These are phyloP conservation scores for Aspergillus cristatus DNA, from an alignment of 495 filamentous ascomycete species.

Conservation along the genomic window DNA sequence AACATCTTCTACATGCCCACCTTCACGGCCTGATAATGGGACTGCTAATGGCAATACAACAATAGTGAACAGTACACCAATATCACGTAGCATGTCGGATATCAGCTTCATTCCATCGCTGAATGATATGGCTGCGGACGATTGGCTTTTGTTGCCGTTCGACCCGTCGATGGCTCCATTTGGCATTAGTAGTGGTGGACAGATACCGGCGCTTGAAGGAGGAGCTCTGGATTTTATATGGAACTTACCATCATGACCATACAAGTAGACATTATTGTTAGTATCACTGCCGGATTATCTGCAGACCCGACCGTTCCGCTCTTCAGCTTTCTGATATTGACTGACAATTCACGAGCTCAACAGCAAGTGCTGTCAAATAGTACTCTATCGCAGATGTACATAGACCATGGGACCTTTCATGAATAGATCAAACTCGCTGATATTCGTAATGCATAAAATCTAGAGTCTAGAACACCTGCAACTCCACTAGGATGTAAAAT, in stretches of 20 bases:
- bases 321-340: too few species aligned
- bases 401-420: too few species aligned
- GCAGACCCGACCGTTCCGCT: too few species aligned
- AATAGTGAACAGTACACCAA: slow-evolving; percentile 12
- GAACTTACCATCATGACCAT: slow-evolving; percentile 34
- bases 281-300: too few species aligned
- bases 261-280: too few species aligned
- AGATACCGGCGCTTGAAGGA: slow-evolving; percentile 42
- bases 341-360: too few species aligned
- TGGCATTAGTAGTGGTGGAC: slow-evolving; percentile 31
- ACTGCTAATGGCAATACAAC: slow-evolving; percentile 20
- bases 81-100: slow-evolving; percentile 24
- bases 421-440: too few species aligned
- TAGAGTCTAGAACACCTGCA: too few species aligned
- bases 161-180: slow-evolving; percentile 48
- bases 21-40: slow-evolving; percentile 2
- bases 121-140: slow-evolving; percentile 34
- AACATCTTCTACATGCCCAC: slow-evolving; percentile 25
- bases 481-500: too few species aligned
- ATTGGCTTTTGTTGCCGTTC: slow-evolving; percentile 45
- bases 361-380: too few species aligned
- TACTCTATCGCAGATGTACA: too few species aligned
- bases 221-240: slow-evolving; percentile 43
- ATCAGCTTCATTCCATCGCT: slow-evolving; percentile 26
- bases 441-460: too few species aligned